Base-by-base conservation (phyloP, 768 basidiomycete genomes). In the Cantharellus anzutake region DNA sequence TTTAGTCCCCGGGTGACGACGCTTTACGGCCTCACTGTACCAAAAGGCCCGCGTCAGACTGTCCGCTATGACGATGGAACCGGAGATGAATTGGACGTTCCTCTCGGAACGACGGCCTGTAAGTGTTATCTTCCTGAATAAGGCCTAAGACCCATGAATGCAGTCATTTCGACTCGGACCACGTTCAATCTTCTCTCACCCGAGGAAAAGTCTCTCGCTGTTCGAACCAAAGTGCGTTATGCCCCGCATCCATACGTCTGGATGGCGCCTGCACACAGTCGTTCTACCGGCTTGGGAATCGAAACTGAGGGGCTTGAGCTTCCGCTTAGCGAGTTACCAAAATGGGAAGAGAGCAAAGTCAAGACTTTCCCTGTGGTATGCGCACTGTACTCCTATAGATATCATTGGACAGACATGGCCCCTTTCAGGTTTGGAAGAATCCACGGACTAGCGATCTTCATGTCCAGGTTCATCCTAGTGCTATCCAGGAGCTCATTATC, bases 391-490 rank as follows among this genome's bases (percentile, higher is more conserved):
- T 34, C 37, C 34, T 20, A 41, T 48, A 39, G 16, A 37, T 52
- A 38, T 20, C 34, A 20, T 5, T 53, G 2, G 20, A 35, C 29
- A 14, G 34, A 16, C 40, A 3, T 53, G 42, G 41, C 3, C 40
- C 39, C 38, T 20, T 48, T 52, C 63, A 90, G 84, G 68, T 84
- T 4, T 94, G 92, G 92, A 93, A 93, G 75, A 94, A 93, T 70
- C 88, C 90, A 0, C 78, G 80, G 4, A 94, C 90, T 7, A 81
- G 82, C 35, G 73, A 74, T 2, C 76, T 97, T 29, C 87, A 93
- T 68, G 82, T 93, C 72, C 80, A 97, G 67, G 91, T 94, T 3
- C 92, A 94, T 68, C 90, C 86, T 3, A 86, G 84, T 64, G 89
- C 81, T 39, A 80, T 70, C 0, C 70, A 73, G 42, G 80, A 84